These are phyloP conservation scores for Gillenia trifoliata DNA, from an alignment of 306 rosid species.

Conservation along the genomic window DNA sequence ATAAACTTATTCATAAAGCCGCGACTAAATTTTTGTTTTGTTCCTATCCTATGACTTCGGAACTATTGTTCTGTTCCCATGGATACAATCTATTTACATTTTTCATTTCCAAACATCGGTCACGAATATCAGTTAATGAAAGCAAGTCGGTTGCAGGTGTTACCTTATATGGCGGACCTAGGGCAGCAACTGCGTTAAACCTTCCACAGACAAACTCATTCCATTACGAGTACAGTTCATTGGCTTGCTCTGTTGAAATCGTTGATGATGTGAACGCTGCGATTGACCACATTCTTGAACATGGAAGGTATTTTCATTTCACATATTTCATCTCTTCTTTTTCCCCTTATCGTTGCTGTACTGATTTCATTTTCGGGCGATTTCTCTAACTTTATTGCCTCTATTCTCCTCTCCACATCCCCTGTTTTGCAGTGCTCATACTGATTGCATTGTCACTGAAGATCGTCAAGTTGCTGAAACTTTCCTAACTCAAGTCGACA, in stretches of 20 bases:
- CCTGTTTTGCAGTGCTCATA: conserved; percentile 57
- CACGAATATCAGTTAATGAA: not conserved
- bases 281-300: conserved; percentile 61
- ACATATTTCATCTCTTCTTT: not conserved
- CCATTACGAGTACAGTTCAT: conserved; percentile 69
- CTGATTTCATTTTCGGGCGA: not conserved
- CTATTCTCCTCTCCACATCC: not conserved
- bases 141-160: conserved; percentile 49
- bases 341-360: not conserved
- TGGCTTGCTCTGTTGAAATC: conserved; percentile 78
- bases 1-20: not conserved
- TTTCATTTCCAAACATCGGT: not conserved
- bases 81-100: not conserved
- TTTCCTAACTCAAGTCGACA: conserved; percentile 66
- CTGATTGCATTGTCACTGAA: conserved; percentile 76
- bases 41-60: not conserved
- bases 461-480: conserved; percentile 59
- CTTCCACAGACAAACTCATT: conserved; percentile 45
- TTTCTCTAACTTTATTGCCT: conserved; percentile 1
- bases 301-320: conserved; percentile 57
- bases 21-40: not conserved
- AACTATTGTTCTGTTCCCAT: not conserved
- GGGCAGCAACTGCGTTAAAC: conserved; percentile 49
- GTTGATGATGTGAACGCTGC: conserved; percentile 77
- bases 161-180: conserved; percentile 67